These are phyloP conservation scores for Colletotrichum sp. DNA, from an alignment of 2,329 filamentous ascomycete genomes.

Conservation along the genomic window DNA sequence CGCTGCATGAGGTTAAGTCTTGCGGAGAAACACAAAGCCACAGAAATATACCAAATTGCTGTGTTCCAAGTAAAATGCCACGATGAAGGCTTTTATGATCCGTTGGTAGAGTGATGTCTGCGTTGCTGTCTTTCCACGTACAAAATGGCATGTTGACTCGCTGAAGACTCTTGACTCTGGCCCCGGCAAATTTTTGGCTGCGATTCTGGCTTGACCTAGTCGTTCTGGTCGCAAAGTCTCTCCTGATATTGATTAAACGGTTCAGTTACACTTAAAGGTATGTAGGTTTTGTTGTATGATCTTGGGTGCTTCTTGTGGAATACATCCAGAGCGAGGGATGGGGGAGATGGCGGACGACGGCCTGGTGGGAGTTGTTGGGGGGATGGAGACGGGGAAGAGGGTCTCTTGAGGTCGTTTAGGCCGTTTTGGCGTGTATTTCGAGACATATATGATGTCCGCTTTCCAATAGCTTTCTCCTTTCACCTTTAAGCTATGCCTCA, in stretches of 20 bases:
- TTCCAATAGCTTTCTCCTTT: accelerated
- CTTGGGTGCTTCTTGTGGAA: neutral
- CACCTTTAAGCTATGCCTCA: accelerated
- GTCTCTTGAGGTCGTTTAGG: neutral
- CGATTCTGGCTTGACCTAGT: too few species aligned
- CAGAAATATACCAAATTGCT: neutral
- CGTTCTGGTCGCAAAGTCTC: too few species aligned
- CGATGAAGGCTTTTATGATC: neutral
- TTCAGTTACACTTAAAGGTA: too few species aligned
- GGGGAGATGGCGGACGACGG: neutral
- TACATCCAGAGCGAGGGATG: accelerated
- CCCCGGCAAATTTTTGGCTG: too few species aligned
- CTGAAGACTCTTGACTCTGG: neutral
- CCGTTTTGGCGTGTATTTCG: accelerated
- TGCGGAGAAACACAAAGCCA: too few species aligned
- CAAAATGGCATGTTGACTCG: accelerated
- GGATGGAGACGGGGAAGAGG: accelerated
- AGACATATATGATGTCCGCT: neutral
- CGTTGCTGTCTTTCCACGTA: neutral
- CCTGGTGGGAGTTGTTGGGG: accelerated
- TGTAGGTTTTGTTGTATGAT: too few species aligned
- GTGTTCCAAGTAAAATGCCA: neutral
- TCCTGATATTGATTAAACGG: too few species aligned
- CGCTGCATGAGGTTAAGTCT: neutral
- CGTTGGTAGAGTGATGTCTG: neutral